These are phyloP conservation scores for Dipteronia sinensis DNA, from an alignment of 345 rosid species.

Conservation along the genomic window DNA sequence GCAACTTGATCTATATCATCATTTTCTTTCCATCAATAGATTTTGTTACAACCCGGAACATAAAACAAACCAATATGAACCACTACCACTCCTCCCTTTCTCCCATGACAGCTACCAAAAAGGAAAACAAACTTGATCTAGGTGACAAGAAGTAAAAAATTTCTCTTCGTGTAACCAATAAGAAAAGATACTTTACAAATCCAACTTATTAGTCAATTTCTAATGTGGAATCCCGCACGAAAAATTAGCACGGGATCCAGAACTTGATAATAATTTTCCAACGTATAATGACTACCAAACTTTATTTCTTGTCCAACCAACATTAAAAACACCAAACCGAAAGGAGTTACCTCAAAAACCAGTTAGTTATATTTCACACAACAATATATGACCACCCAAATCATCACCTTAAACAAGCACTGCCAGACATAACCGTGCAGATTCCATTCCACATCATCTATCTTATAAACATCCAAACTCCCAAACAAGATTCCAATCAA, in stretches of 20 bases:
- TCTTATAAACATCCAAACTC: not conserved
- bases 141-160: not conserved
- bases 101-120: not conserved
- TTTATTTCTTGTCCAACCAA: slow-evolving; percentile 5
- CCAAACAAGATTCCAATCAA: slow-evolving; percentile 2
- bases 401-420: slow-evolving; percentile 10
- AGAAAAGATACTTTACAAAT: not conserved
- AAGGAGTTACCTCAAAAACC: not conserved
- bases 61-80: not conserved
- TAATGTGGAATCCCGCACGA: too few relatives aligned
- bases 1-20: not conserved
- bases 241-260: too few relatives aligned
- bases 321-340: not conserved
- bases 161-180: not conserved
- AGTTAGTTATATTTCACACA: not conserved
- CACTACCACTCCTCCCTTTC: too few relatives aligned
- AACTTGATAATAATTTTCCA: not conserved
- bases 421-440: not conserved
- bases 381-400: not conserved
- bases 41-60: not conserved
- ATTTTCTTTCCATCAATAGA: not conserved
- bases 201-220: not conserved
- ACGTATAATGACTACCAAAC: not conserved
- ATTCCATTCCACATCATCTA: not conserved
- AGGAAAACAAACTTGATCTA: not conserved